Evolutionary conservation across 148 eudicot species (phyloP).

Genomic region (Beta vulgaris): DNA sequence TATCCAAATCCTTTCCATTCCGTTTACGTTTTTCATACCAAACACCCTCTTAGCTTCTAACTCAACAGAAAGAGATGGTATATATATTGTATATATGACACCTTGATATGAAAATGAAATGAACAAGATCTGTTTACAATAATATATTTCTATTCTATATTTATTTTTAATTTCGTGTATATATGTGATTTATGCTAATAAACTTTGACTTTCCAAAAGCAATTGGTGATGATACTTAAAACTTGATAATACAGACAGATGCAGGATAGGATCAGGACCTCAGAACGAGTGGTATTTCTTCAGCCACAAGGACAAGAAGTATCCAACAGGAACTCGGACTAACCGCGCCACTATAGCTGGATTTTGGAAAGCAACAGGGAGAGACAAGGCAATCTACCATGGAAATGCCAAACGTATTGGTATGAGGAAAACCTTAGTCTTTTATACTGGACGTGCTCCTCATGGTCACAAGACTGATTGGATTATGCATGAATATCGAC

Average conservation of each 20-base stretch:
- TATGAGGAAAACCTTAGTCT: conserved; percentile 88
- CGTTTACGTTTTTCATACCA: too few species aligned
- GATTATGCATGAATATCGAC: conserved; percentile 97
- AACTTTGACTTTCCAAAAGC: too few species aligned
- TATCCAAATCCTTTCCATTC: too few species aligned
- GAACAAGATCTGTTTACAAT: too few species aligned
- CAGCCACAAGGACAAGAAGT: conserved; percentile 95
- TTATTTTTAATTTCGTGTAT: too few species aligned
- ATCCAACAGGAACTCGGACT: conserved; percentile 88
- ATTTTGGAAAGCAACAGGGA: conserved; percentile 94
- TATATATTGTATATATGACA: too few species aligned
- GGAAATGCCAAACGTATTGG: conserved; percentile 60
- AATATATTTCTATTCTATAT: too few species aligned
- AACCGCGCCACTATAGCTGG: conserved; percentile 88
- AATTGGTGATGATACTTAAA: neutral
- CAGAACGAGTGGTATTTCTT: conserved; percentile 93
- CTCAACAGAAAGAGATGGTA: too few species aligned
- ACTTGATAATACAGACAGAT: conserved; percentile 52
- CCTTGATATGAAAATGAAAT: too few species aligned
- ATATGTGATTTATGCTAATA: too few species aligned
- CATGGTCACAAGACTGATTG: conserved; percentile 91
- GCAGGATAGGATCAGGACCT: conserved; percentile 84
- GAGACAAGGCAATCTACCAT: conserved; percentile 82
- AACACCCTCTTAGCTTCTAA: too few species aligned
- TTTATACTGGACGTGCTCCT: conserved; percentile 94